Percentiles rank a stretch among this genome's conserved stretches.
Conservation (phyloP, 768 basidiomycete species). For the Tubosaeta brunneosetosa region DNA sequence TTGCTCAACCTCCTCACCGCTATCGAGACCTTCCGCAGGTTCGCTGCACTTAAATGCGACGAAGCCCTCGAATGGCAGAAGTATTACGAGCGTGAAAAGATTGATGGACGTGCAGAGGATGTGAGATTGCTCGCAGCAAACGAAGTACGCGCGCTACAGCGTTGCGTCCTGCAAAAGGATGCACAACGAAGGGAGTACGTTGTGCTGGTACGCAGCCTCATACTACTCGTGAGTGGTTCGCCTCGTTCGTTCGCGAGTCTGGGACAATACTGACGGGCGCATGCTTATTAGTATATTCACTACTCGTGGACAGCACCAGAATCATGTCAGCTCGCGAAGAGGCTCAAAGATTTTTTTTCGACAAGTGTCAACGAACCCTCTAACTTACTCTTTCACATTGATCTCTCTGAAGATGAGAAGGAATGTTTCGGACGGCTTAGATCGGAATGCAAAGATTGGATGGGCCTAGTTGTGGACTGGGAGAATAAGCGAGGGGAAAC, state of each 20-base stretch:
- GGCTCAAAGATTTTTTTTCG: constrained; percentile 27
- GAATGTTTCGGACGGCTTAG: constrained; percentile 13
- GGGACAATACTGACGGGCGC: not conserved
- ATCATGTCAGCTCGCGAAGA: constrained; percentile 17
- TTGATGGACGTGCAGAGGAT: constrained; percentile 1
- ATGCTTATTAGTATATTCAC: constrained; percentile 21
- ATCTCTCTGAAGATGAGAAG: constrained; percentile 22
- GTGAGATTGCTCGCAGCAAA: constrained; percentile 17
- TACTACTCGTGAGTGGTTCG: constrained; percentile 14
- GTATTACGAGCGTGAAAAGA: constrained; percentile 15
- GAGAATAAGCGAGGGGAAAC: constrained; percentile 11
- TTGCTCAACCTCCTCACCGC: constrained; percentile 21
- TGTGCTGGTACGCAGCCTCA: constrained; percentile 18
- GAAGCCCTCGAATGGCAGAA: constrained; percentile 25
- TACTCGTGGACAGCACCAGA: constrained; percentile 28
- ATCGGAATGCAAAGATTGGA: constrained; percentile 17
- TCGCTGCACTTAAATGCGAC: constrained; percentile 10
- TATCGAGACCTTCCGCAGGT: constrained; percentile 22
- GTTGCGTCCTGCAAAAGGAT: constrained; percentile 12
- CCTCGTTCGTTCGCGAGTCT: not conserved
- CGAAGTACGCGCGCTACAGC: constrained; percentile 11
- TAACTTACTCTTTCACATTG: constrained; percentile 19
- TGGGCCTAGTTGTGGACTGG: constrained; percentile 18
- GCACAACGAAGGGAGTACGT: constrained; percentile 20
- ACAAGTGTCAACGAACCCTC: constrained; percentile 15